Percentiles rank a stretch among this genome's conserved stretches.
Conservation (phyloP, 805 yeast species). For the Nakazawaea sp. region DNA sequence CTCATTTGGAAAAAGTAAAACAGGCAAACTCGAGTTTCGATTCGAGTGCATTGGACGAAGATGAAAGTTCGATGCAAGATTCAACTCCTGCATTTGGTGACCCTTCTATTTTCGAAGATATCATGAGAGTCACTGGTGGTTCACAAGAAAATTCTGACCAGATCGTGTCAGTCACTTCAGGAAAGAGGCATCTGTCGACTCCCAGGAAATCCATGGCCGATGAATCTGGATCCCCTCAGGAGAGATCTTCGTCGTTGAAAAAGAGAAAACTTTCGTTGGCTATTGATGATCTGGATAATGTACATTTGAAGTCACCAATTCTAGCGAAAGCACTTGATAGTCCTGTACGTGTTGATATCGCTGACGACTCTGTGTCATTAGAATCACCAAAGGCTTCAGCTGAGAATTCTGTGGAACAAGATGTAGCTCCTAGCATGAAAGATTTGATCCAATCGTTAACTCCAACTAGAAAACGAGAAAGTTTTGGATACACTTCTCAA, state of each 20-base stretch:
- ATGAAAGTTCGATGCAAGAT: constrained; percentile 14
- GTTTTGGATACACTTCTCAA: not conserved
- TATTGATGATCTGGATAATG: not conserved
- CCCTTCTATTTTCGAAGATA: constrained; percentile 7
- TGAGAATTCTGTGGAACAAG: constrained; percentile 1
- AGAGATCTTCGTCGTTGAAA: constrained; percentile 9
- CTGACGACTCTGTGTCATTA: not conserved
- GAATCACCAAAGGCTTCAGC: not conserved
- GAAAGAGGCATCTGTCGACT: constrained; percentile 3
- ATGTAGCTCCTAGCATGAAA: constrained; percentile 15
- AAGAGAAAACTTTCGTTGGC: constrained; percentile 7
- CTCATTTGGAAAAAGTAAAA: too few relatives aligned
- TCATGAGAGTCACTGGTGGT: constrained; percentile 9
- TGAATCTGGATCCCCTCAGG: constrained; percentile 8
- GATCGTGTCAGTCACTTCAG: not conserved
- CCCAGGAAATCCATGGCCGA: constrained; percentile 6
- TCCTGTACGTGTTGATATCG: not conserved
- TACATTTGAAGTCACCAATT: not conserved
- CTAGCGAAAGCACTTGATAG: not conserved
- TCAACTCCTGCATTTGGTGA: constrained; percentile 17
- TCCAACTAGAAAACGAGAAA: constrained; percentile 9
- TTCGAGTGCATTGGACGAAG: constrained; percentile 10
- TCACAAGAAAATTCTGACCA: constrained; percentile 4
- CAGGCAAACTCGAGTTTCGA: constrained; percentile 4
- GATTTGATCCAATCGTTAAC: constrained; percentile 10